Base-by-base conservation (phyloP, 768 basidiomycete genomes). In the Suillus cothurnatus region DNA sequence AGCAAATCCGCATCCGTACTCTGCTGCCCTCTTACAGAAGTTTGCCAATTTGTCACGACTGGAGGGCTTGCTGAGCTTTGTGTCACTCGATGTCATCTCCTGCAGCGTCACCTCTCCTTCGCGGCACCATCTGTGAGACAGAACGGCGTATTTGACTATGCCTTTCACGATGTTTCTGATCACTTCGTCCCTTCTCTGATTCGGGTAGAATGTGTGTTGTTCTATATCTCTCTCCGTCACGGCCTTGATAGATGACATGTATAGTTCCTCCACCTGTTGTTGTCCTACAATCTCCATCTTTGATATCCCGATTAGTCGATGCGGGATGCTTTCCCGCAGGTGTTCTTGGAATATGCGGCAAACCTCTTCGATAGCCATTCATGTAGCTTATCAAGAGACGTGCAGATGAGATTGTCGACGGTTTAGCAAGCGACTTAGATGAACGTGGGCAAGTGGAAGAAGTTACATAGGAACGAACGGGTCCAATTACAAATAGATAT, bases 101-200 rank as follows among this genome's bases (percentile, higher is more conserved):
- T 9, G 34, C 15, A 64, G 61, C 19, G 11, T 19, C 28, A 66
- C 62, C 23, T 45, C 69, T 17, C 47, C 69, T 5, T 55, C 53
- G 6, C n/a, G 28, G 17, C 39, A 53, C 64, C 64, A 64, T 4
- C 56, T 63, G 26, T 72, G 72, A 1, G 71, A 67, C 31, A 72
- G 62, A 41, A 69, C 43, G 28, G 71, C 72, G 1, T 72, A 72
- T 61, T 73, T 72, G 21, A 73, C 58, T 63, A 68, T 59, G 12
- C 69, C 61, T 15, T 64, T 73, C 12, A 72, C 72, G 1, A 72
- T 73, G 26, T 45, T 60, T 36, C 60, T 55, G 32, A 73, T 69
- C 17, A 73, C 71, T 6, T 71, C 70, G 45, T 69, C 67, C 41
- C 70, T 64, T 50, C 72, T 66, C 31, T 72, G 71, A 36, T 73